Percentiles rank a stretch among this genome's conserved stretches.
phyloP scores from a whole-genome alignment of 1,284 basidiomycete species.

The Boletus albobrunnescens region DNA sequence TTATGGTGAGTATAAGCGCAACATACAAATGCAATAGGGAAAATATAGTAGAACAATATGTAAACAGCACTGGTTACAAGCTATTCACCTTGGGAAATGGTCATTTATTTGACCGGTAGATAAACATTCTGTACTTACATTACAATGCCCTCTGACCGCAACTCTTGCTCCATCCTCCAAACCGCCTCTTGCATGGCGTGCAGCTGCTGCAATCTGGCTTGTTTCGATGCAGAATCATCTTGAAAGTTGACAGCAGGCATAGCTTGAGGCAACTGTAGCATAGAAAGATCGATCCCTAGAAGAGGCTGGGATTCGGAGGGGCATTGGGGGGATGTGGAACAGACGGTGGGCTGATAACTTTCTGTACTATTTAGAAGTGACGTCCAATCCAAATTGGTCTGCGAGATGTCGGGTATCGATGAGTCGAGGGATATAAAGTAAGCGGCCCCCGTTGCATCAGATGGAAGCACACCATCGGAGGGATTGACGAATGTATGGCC shows the following conservation, averaged over 20 bases:
- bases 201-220: slow-evolving; percentile 20
- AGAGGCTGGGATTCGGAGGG: slow-evolving; percentile 5
- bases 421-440: background rate
- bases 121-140: slow-evolving; percentile 7
- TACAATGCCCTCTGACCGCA: slow-evolving; percentile 24
- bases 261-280: slow-evolving; percentile 22
- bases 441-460: background rate
- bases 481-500: background rate
- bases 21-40: background rate
- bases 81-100: slow-evolving; percentile 8
- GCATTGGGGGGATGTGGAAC: slow-evolving; percentile 5
- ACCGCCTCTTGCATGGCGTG: slow-evolving; percentile 30
- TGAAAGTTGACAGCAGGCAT: background rate
- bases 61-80: background rate
- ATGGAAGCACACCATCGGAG: background rate
- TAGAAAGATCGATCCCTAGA: slow-evolving; percentile 25
- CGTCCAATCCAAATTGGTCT: slow-evolving; percentile 16
- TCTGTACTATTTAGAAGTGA: slow-evolving; percentile 13
- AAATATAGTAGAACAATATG: slow-evolving; percentile 22
- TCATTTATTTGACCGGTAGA: background rate
- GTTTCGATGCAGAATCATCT: slow-evolving; percentile 7
- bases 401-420: background rate
- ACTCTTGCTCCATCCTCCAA: slow-evolving; percentile 25
- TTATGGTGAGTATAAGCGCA: background rate
- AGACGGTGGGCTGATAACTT: background rate